Conservation (phyloP, 108 stramenopile species). For the Skeletonema potamos region DNA sequence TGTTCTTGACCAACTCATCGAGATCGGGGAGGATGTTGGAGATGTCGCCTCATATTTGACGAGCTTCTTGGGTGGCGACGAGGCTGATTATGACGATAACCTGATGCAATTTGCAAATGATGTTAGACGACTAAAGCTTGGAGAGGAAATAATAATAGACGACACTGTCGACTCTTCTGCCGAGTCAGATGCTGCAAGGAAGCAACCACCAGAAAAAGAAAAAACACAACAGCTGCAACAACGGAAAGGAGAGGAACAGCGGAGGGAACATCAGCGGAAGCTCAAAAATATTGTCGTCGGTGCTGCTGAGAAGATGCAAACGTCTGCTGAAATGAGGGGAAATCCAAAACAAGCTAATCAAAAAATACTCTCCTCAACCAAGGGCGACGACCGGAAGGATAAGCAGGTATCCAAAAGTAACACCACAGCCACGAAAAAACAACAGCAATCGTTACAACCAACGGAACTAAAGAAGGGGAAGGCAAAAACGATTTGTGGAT, state of each 20-base stretch:
- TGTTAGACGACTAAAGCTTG: constrained; percentile 18
- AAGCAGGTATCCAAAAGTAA: not conserved
- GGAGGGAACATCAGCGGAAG: not conserved
- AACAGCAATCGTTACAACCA: not conserved
- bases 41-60: constrained; percentile 30
- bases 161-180: not conserved
- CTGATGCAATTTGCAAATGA: constrained; percentile 21
- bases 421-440: not conserved
- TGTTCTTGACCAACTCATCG: constrained; percentile 41
- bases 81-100: not conserved
- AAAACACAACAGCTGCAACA: not conserved
- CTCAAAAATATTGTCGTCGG: not conserved
- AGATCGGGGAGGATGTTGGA: constrained; percentile 28
- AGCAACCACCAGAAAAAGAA: no score
- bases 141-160: not conserved
- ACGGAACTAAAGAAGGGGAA: constrained; percentile 25
- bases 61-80: constrained; percentile 19
- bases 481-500: constrained; percentile 33
- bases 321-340: not conserved
- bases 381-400: not conserved
- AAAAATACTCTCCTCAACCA: not conserved
- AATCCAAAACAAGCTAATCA: not conserved
- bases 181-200: not conserved
- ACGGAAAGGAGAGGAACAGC: not conserved
- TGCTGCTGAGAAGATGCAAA: not conserved